Conservation (phyloP, 306 rosid genomes). For the Quercus engelmannii region DNA sequence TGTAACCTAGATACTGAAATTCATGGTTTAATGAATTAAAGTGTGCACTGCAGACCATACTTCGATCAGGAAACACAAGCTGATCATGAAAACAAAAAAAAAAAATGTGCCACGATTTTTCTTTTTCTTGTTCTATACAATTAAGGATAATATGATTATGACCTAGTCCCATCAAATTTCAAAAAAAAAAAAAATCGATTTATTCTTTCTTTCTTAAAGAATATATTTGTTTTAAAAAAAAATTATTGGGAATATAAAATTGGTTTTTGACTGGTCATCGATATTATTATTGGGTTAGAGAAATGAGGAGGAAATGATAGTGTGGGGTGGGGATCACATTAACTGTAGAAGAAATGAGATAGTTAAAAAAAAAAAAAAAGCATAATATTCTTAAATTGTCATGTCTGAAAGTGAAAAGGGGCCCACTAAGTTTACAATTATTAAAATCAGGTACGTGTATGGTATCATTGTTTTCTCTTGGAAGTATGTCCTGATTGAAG, state of each 20-base stretch:
- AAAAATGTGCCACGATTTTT: background rate
- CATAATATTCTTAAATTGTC: slow-evolving; percentile 49
- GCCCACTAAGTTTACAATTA: slow-evolving; percentile 13
- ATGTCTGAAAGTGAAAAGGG: slow-evolving; percentile 36
- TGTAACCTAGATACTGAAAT: too few relatives aligned
- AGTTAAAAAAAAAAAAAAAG: background rate
- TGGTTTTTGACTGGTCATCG: slow-evolving; percentile 24
- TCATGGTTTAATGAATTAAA: too few relatives aligned
- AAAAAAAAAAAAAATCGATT: background rate
- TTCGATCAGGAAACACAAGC: too few relatives aligned
- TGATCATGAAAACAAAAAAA: background rate
- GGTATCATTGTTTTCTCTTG: slow-evolving; percentile 51
- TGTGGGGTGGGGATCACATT: slow-evolving; percentile 21
- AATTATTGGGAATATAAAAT: too few relatives aligned
- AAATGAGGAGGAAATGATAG: slow-evolving; percentile 17
- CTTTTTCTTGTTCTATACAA: background rate
- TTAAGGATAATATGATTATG: background rate
- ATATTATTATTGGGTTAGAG: slow-evolving; percentile 21
- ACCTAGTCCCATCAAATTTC: background rate
- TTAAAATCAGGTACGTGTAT: slow-evolving; percentile 36
- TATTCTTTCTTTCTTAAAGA: slow-evolving; percentile 5
- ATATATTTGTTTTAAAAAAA: background rate
- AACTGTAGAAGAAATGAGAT: slow-evolving; percentile 22
- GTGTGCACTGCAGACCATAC: too few relatives aligned
- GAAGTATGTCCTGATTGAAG: slow-evolving; percentile 55